phyloP scores from a whole-genome alignment of 1,139 yeast genomes.

The Kurtzmaniella natalensis region DNA sequence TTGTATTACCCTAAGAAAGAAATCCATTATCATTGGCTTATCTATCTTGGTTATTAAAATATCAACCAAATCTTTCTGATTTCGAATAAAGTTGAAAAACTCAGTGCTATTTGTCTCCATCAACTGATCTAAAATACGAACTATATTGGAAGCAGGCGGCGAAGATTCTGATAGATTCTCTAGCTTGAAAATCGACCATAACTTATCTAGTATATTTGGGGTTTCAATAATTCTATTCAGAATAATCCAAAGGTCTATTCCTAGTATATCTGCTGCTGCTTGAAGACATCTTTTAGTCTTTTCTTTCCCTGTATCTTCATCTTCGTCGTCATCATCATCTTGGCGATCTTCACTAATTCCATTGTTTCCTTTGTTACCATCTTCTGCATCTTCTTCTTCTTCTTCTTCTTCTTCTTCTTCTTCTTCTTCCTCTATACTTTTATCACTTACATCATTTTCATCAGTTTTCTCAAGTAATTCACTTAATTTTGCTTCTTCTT shows the following conservation, averaged over 20 bases:
- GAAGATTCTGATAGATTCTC: slow-evolving; percentile 36
- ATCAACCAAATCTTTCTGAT: slow-evolving; percentile 50
- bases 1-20: slow-evolving; percentile 55
- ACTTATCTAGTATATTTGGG: slow-evolving; percentile 35
- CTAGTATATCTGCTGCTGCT: slow-evolving; percentile 39
- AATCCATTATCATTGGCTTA: slow-evolving; percentile 54
- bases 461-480: slow-evolving; percentile 9
- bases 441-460: slow-evolving; percentile 6
- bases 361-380: slow-evolving; percentile 6
- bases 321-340: slow-evolving; percentile 10
- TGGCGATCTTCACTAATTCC: slow-evolving; percentile 8
- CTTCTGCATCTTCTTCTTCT: too few species aligned
- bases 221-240: slow-evolving; percentile 44
- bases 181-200: slow-evolving; percentile 40
- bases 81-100: slow-evolving; percentile 50
- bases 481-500: slow-evolving; percentile 20
- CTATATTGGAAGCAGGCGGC: slow-evolving; percentile 37
- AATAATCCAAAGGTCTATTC: slow-evolving; percentile 42
- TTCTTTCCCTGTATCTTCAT: slow-evolving; percentile 31
- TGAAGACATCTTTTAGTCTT: slow-evolving; percentile 38
- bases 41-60: slow-evolving; percentile 51
- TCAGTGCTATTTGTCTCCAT: slow-evolving; percentile 46
- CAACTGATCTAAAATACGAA: slow-evolving; percentile 42
- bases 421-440: not conserved
- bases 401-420: not conserved